Percentiles rank a stretch among this genome's conserved stretches.
Conservation (phyloP, 176 grass and related monocot species). For the Elymus sibiricus region DNA sequence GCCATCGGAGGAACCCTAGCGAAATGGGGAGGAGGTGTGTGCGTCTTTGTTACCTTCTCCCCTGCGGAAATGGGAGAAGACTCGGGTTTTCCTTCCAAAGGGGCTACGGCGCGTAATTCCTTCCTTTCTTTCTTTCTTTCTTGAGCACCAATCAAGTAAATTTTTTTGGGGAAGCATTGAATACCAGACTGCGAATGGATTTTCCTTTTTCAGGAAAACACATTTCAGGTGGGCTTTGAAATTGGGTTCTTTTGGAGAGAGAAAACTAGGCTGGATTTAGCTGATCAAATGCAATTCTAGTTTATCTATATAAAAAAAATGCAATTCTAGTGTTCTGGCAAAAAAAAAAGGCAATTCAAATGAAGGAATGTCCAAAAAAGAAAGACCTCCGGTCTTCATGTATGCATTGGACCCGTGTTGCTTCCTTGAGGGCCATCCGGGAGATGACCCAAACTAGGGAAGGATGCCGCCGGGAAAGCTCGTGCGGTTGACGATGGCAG, state of each 20-base stretch:
- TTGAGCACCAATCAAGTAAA: neutral
- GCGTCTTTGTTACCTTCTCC: neutral
- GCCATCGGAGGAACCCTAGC: constrained; percentile 39
- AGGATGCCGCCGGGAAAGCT: too few relatives aligned
- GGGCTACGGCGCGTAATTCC: neutral
- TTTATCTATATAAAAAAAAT: too few relatives aligned
- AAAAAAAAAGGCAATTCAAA: too few relatives aligned
- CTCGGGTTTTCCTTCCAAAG: neutral
- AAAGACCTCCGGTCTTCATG: too few relatives aligned
- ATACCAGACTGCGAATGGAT: neutral
- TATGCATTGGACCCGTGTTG: too few relatives aligned
- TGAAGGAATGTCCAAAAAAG: too few relatives aligned
- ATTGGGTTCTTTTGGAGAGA: neutral
- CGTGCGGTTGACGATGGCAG: too few relatives aligned
- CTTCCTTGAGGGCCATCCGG: too few relatives aligned
- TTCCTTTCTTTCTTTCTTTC: neutral
- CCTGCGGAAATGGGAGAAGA: neutral
- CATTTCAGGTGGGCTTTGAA: too few relatives aligned
- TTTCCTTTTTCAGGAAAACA: neutral
- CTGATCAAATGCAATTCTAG: neutral
- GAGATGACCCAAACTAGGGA: too few relatives aligned
- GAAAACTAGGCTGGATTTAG: neutral
- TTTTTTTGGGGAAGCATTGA: neutral
- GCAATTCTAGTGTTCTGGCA: too few relatives aligned
- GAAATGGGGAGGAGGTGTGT: constrained; percentile 14